Evolutionary conservation across 2,329 filamentous ascomycete genomes (phyloP), one percentile per base, ranked within the genome.

Genomic region (Aureobasidium lini): DNA sequence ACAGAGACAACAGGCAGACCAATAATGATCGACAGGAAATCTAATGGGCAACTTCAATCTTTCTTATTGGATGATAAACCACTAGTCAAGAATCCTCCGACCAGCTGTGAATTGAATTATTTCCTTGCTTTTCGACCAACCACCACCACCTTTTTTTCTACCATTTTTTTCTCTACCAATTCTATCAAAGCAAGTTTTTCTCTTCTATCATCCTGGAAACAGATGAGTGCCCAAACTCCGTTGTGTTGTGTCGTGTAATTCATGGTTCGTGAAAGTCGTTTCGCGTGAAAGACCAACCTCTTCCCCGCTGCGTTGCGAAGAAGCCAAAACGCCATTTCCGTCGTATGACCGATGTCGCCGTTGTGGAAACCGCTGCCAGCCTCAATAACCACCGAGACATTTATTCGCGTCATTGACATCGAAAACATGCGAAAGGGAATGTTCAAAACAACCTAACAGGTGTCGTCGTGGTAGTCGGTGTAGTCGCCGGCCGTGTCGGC

Each of bases 281-380:
- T 9, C 16, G n/a, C 39, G 16, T 13, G 31, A 8, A 54, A 32
- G 23, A 32, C 50, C 36, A 54, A 43, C 50, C 39, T 54, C 50
- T 54, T 54, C 48, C 48, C 48, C 48, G 18, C 48, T 40, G 36
- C 48, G 34, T 52, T 40, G 48, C 36, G 15, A 39, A 39, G 39
- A 39, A 18, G 36, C 34, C 48, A 34, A 34, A 39, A 52, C 39
- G 23, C 23, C 23, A 23, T 36, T 13, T 13, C 34, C 34, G 34
- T 36, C 34, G 34, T 13, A 36, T 36, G 34, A 36, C 34, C 13
- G 34, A 36, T 36, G 23, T 23, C 23, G 23, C 23, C 23, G 23
- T 23, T 23, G 23, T 23, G 23, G 23, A 23, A 23, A 23, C 23
- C 23, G 23, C 23, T 23, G 23, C 23, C 23, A 23, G 23, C 23